phyloP scores from a whole-genome alignment of 2,329 filamentous ascomycete species.

The Fonsecaea erecta region DNA sequence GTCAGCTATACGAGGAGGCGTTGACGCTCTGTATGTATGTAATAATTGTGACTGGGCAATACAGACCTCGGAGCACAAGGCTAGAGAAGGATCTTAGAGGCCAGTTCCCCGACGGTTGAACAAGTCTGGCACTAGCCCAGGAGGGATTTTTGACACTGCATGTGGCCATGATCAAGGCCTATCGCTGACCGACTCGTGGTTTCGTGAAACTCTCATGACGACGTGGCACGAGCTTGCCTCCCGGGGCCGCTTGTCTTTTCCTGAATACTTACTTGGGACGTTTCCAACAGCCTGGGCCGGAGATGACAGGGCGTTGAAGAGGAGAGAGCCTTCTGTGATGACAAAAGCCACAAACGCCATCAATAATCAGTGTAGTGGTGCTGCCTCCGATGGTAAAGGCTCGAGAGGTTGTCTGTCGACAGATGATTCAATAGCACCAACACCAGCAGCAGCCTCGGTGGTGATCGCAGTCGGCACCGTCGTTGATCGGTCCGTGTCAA shows the following conservation, averaged over 20 bases:
- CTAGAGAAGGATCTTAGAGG: constrained; percentile 8
- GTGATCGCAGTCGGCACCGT: background rate
- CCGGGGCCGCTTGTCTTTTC: background rate
- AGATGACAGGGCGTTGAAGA: background rate
- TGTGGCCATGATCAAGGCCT: background rate
- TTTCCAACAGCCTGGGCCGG: background rate
- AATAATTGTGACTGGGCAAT: background rate
- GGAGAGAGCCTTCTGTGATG: background rate
- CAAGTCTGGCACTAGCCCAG: background rate
- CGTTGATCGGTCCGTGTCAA: background rate
- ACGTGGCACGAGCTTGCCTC: background rate
- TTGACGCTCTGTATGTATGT: no score
- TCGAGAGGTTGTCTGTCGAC: no score
- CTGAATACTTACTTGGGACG: background rate
- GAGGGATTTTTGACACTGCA: background rate
- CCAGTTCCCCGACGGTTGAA: background rate
- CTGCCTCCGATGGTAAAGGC: background rate
- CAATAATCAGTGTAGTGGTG: background rate
- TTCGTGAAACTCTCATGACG: background rate
- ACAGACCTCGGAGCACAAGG: constrained; percentile 1
- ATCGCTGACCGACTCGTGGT: constrained; percentile 4
- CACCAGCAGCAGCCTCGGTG: background rate
- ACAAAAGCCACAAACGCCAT: background rate
- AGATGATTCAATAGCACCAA: background rate
- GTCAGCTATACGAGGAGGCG: background rate